phyloP scores from a whole-genome alignment of 2,329 filamentous ascomycete genomes.

The Alternaria ventricosa region DNA sequence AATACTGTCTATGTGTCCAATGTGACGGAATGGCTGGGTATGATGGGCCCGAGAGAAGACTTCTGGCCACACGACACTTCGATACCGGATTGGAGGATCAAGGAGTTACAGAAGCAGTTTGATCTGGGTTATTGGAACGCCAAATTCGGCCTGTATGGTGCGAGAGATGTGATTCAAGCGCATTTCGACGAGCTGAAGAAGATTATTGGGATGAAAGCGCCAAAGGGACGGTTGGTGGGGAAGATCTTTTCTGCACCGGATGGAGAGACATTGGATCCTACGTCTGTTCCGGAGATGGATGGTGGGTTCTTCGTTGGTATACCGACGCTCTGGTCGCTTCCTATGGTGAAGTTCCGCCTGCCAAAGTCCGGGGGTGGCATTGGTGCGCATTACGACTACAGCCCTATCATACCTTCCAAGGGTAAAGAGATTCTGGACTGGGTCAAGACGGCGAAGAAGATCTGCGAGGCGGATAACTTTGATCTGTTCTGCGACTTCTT shows the following conservation, averaged over 20 bases:
- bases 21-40: constrained; percentile 55
- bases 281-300: constrained; percentile 35
- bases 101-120: constrained; percentile 53
- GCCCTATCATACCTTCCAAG: constrained; percentile 38
- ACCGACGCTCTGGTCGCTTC: constrained; percentile 39
- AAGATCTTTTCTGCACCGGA: constrained; percentile 49
- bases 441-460: constrained; percentile 50
- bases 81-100: constrained; percentile 55
- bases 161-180: constrained; percentile 52
- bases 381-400: constrained; percentile 43
- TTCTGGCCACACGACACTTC: constrained; percentile 54
- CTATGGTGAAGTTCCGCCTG: constrained; percentile 42
- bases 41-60: constrained; percentile 53
- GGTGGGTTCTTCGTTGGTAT: constrained; percentile 43
- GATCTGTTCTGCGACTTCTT: constrained; percentile 58
- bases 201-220: constrained; percentile 46
- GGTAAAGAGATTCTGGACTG: constrained; percentile 53
- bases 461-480: constrained; percentile 53
- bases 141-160: constrained; percentile 55
- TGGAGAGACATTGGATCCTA: constrained; percentile 51
- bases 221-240: constrained; percentile 49
- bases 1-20: constrained; percentile 56
- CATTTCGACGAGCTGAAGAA: constrained; percentile 52
- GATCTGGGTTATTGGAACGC: constrained; percentile 55
- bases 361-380: constrained; percentile 37